Percentiles rank a stretch among this genome's conserved stretches.
These are phyloP conservation scores for Lophiostoma macrostomum DNA, from an alignment of 495 filamentous ascomycete genomes.

Conservation along the genomic window DNA sequence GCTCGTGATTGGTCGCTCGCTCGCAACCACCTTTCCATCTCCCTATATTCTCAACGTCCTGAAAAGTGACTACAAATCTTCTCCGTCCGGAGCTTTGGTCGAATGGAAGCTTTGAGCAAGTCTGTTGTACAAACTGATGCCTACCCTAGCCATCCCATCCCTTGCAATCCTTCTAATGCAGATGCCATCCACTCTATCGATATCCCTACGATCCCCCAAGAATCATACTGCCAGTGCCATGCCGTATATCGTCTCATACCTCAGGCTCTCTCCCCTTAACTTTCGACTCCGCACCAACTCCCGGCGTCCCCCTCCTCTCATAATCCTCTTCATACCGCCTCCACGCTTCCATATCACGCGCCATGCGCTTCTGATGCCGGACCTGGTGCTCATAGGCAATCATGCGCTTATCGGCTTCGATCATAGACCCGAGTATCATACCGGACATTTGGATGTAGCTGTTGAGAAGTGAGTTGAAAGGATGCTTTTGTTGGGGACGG, in stretches of 20 bases:
- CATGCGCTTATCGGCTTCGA: slow-evolving; percentile 76
- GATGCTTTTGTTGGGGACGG: background rate
- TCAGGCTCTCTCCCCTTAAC: slow-evolving; percentile 28
- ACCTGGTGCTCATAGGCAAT: slow-evolving; percentile 62
- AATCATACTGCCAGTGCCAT: no score
- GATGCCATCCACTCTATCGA: no score
- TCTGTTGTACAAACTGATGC: no score
- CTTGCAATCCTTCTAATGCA: no score
- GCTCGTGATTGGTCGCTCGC: slow-evolving; percentile 15
- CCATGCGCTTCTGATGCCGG: slow-evolving; percentile 61
- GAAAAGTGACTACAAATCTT: no score
- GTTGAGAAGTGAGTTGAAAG: slow-evolving; percentile 2
- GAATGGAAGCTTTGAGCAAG: no score
- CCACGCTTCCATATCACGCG: slow-evolving; percentile 63
- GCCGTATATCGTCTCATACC: no score
- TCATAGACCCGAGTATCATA: slow-evolving; percentile 81
- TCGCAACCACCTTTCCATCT: no score
- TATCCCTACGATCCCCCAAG: no score
- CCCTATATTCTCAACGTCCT: no score
- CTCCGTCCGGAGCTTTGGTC: no score
- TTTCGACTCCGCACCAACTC: slow-evolving; percentile 31
- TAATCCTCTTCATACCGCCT: slow-evolving; percentile 43
- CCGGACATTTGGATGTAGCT: slow-evolving; percentile 82
- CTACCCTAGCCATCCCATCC: no score
- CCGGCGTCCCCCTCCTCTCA: slow-evolving; percentile 32